A percentile compares a stretch with the other conserved stretches of the same genome.
phyloP scores from a whole-genome alignment of 495 filamentous ascomycete species.

The Aspergillus leporis region DNA sequence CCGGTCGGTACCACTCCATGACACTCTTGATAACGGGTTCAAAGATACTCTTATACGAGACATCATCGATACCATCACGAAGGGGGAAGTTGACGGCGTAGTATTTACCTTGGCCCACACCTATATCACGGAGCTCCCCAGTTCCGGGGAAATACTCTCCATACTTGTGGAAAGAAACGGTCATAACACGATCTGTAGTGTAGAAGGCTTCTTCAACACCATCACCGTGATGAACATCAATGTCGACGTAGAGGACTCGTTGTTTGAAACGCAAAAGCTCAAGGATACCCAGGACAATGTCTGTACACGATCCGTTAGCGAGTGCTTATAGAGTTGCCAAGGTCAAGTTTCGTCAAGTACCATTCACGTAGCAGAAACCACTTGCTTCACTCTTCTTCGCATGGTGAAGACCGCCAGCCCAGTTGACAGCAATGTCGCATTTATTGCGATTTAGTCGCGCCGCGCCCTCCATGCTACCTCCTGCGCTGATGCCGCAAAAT shows the following conservation, averaged over 20 bases:
- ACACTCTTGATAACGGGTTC: conserved; percentile 90
- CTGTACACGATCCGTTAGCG: conserved; percentile 43
- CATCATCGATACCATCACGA: conserved; percentile 92
- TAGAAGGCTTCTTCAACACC: conserved; percentile 98
- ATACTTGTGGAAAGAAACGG: conserved; percentile 97
- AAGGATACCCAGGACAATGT: conserved; percentile 95
- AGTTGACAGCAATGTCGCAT: conserved; percentile 96
- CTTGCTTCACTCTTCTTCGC: conserved; percentile 96
- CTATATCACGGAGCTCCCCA: conserved; percentile 92
- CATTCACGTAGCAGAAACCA: conserved; percentile 98
- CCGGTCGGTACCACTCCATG: conserved; percentile 94
- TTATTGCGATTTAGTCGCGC: conserved; percentile 89
- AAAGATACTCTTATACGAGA: conserved; percentile 90
- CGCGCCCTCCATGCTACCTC: conserved; percentile 96
- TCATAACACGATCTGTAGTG: conserved; percentile 98
- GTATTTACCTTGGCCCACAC: conserved; percentile 88
- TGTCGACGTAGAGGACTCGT: conserved; percentile 95
- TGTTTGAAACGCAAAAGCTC: conserved; percentile 93
- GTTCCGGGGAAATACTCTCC: conserved; percentile 99
- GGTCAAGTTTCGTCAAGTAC: conserved; percentile 42
- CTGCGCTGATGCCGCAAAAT: conserved; percentile 96
- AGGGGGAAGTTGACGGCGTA: conserved; percentile 97
- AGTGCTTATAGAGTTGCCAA: neutral
- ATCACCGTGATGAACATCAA: conserved; percentile 98
- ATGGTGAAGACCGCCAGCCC: conserved; percentile 96